These are phyloP conservation scores for Penicillium flavigenum DNA, from an alignment of 495 filamentous ascomycete genomes.

Conservation along the genomic window DNA sequence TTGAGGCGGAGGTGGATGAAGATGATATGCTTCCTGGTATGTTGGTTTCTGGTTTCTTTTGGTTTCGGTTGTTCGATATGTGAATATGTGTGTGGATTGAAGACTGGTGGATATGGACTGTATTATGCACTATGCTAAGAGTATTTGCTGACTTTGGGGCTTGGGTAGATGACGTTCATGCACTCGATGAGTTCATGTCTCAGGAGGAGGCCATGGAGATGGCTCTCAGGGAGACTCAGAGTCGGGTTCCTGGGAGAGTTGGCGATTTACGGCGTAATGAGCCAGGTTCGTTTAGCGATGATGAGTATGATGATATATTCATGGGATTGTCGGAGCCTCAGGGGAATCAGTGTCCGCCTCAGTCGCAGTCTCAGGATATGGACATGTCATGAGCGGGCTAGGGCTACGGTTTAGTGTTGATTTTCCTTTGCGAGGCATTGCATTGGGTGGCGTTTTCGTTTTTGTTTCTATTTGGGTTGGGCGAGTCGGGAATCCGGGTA, in stretches of 20 bases:
- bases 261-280: slow-evolving; percentile 1
- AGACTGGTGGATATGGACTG: slow-evolving; percentile 1
- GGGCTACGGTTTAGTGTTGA: background rate
- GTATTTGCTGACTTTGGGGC: background rate
- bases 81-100: background rate
- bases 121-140: background rate
- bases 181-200: slow-evolving; percentile 35
- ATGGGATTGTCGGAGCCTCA: slow-evolving; percentile 35
- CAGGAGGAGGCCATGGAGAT: slow-evolving; percentile 37
- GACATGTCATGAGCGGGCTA: slow-evolving; percentile 36
- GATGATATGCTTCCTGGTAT: slow-evolving; percentile 30
- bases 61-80: background rate
- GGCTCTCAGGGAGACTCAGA: slow-evolving; percentile 17
- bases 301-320: slow-evolving; percentile 56
- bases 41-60: slow-evolving; percentile 12
- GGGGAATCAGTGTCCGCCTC: background rate
- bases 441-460: slow-evolving; percentile 28
- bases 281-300: slow-evolving; percentile 49
- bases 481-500: background rate
- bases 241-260: background rate
- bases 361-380: slow-evolving; percentile 35
- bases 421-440: slow-evolving; percentile 11
- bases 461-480: slow-evolving; percentile 1
- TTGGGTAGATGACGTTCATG: slow-evolving; percentile 33
- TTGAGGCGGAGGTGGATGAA: slow-evolving; percentile 46